Percentiles rank a stretch among this genome's conserved stretches.
phyloP scores from a whole-genome alignment of 1,284 basidiomycete species.

The Cryptococcus floricola region DNA sequence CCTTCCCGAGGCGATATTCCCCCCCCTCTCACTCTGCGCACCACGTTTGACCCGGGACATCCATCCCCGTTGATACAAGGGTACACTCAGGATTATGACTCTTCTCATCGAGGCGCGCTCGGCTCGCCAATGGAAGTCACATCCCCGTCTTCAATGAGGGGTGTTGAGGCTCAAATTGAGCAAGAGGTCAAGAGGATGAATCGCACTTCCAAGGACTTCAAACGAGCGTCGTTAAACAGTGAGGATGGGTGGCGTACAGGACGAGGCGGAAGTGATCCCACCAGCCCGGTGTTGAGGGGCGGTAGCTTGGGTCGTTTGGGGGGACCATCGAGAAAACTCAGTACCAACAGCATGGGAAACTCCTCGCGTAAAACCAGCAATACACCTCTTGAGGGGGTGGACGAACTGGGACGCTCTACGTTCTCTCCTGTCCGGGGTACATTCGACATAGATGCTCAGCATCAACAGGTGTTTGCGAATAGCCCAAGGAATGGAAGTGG shows the following conservation, averaged over 20 bases:
- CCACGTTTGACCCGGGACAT: slow-evolving; percentile 9
- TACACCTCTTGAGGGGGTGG: background rate
- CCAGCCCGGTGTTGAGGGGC: background rate
- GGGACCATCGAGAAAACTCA: background rate
- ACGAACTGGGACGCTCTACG: background rate
- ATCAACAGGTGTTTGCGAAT: background rate
- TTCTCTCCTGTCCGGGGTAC: slow-evolving; percentile 1
- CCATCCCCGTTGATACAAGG: background rate
- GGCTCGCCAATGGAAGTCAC: slow-evolving; percentile 7
- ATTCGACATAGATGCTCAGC: slow-evolving; percentile 3
- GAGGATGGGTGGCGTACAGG: background rate
- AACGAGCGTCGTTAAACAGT: slow-evolving; percentile 1
- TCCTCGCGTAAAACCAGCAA: slow-evolving; percentile 4
- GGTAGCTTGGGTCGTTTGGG: background rate
- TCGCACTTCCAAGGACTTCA: slow-evolving; percentile 16
- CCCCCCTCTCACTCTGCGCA: slow-evolving; percentile 13
- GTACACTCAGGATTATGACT: background rate
- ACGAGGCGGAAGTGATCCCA: slow-evolving; percentile 1
- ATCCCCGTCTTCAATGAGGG: slow-evolving; percentile 17
- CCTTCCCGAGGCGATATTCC: slow-evolving; percentile 7
- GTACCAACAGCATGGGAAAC: background rate
- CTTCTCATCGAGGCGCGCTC: slow-evolving; percentile 1
- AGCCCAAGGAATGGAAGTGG: background rate
- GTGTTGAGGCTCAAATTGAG: slow-evolving; percentile 16
- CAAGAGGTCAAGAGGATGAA: slow-evolving; percentile 12